phyloP scores from a whole-genome alignment of 169 alveolate genomes.

The Sarcocystis neurona region DNA sequence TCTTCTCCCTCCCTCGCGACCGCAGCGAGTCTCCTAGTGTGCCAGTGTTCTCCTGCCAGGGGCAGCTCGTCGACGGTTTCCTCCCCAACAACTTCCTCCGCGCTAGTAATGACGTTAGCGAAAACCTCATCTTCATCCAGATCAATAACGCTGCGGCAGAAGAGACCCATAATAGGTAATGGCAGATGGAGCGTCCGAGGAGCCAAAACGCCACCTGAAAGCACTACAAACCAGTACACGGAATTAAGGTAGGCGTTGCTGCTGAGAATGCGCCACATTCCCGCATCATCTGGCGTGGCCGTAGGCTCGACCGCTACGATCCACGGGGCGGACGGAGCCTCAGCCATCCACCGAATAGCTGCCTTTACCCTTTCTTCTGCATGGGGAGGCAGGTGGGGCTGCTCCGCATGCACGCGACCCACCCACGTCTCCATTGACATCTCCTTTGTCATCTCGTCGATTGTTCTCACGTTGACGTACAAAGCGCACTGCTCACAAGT shows the following conservation, averaged over 20 bases:
- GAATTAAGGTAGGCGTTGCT: slow-evolving; percentile 62
- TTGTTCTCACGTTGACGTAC: slow-evolving; percentile 33
- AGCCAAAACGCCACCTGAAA: slow-evolving; percentile 60
- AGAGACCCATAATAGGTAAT: slow-evolving; percentile 30
- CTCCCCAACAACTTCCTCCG: too few species aligned
- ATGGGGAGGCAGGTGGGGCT: slow-evolving; percentile 55
- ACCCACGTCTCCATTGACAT: slow-evolving; percentile 66
- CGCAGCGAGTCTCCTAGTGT: too few species aligned
- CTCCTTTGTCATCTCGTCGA: slow-evolving; percentile 25
- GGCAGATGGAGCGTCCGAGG: slow-evolving; percentile 61
- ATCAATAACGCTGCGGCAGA: slow-evolving; percentile 44
- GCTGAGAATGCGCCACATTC: slow-evolving; percentile 61
- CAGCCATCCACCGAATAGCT: slow-evolving; percentile 33
- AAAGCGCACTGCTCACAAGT: slow-evolving; percentile 50
- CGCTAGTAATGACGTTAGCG: slow-evolving; percentile 48
- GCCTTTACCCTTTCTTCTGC: slow-evolving; percentile 38
- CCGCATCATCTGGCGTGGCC: slow-evolving; percentile 38
- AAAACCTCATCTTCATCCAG: slow-evolving; percentile 33
- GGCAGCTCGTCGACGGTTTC: too few species aligned
- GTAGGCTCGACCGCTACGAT: slow-evolving; percentile 42
- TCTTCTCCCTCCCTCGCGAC: too few species aligned
- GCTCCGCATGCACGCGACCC: slow-evolving; percentile 48
- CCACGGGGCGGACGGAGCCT: slow-evolving; percentile 66
- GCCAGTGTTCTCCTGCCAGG: too few species aligned
- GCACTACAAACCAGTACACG: slow-evolving; percentile 46